These are phyloP conservation scores for Nemophila menziesii DNA, from an alignment of 257 asterid genomes.

Conservation along the genomic window DNA sequence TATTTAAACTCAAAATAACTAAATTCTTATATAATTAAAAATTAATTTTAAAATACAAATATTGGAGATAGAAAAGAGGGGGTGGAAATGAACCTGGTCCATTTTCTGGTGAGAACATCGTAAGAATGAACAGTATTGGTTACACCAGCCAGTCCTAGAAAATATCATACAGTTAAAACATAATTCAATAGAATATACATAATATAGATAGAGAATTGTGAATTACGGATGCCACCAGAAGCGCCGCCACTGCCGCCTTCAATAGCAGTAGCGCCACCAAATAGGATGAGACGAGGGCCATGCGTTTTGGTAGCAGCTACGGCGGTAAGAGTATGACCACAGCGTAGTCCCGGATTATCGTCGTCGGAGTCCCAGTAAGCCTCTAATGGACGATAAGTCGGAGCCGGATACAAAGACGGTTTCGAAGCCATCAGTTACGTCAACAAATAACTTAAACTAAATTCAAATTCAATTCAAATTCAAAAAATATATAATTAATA, in stretches of 20 bases:
- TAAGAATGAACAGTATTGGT: constrained; percentile 81
- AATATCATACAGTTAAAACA: neutral
- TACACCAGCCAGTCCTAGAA: constrained; percentile 89
- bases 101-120: constrained; percentile 88
- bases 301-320: constrained; percentile 78
- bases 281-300: constrained; percentile 87
- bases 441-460: neutral
- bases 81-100: constrained; percentile 71
- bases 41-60: neutral
- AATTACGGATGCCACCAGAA: constrained; percentile 87
- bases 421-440: constrained; percentile 27
- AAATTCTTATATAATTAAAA: constrained; percentile 11
- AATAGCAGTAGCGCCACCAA: constrained; percentile 97
- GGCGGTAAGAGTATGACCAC: constrained; percentile 89
- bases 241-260: constrained; percentile 83
- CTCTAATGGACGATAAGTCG: constrained; percentile 33
- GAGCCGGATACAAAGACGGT: constrained; percentile 38
- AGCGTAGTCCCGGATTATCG: constrained; percentile 97
- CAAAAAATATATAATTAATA: neutral
- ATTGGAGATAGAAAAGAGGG: neutral
- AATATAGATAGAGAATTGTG: neutral
- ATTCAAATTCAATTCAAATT: neutral
- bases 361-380: constrained; percentile 82
- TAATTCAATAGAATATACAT: neutral
- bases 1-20: neutral